Conservation (phyloP, 345 rosid genomes). For the Rhizophora apiculata region DNA sequence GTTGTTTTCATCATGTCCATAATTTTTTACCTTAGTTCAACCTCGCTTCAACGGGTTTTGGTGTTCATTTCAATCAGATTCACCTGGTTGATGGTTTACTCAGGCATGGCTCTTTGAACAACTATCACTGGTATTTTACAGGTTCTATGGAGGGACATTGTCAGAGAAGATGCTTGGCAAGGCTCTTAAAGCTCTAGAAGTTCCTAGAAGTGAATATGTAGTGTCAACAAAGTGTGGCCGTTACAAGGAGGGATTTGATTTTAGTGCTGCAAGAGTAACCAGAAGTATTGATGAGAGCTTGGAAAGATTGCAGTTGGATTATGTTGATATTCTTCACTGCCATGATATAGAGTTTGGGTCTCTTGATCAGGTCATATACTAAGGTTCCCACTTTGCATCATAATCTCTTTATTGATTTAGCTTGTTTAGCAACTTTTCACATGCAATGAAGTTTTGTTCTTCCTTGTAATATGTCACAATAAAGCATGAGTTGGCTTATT, state of each 20-base stretch:
- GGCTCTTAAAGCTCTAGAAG: slow-evolving; percentile 70
- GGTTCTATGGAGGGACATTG: slow-evolving; percentile 87
- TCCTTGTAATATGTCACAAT: neutral
- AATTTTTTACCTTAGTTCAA: neutral
- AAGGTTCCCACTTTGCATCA: neutral
- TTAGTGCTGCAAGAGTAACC: slow-evolving; percentile 85
- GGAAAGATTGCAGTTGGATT: slow-evolving; percentile 81
- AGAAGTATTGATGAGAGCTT: slow-evolving; percentile 83
- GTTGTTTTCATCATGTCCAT: neutral
- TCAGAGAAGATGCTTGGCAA: slow-evolving; percentile 86
- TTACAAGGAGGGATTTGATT: slow-evolving; percentile 80
- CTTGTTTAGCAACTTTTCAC: too few species aligned
- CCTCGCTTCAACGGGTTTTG: neutral
- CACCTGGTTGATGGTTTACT: neutral
- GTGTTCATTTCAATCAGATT: neutral
- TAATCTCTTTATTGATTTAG: neutral
- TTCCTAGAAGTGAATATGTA: slow-evolving; percentile 64
- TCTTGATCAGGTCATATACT: slow-evolving; percentile 66
- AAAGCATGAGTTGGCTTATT: neutral
- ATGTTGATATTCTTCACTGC: slow-evolving; percentile 87
- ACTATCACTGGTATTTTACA: slow-evolving; percentile 11
- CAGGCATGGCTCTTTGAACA: neutral
- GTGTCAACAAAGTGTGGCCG: slow-evolving; percentile 92
- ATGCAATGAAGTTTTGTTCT: too few species aligned
- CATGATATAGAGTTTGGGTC: slow-evolving; percentile 88